phyloP scores from a whole-genome alignment of 495 filamentous ascomycete species.

The Penicillium arizonense region DNA sequence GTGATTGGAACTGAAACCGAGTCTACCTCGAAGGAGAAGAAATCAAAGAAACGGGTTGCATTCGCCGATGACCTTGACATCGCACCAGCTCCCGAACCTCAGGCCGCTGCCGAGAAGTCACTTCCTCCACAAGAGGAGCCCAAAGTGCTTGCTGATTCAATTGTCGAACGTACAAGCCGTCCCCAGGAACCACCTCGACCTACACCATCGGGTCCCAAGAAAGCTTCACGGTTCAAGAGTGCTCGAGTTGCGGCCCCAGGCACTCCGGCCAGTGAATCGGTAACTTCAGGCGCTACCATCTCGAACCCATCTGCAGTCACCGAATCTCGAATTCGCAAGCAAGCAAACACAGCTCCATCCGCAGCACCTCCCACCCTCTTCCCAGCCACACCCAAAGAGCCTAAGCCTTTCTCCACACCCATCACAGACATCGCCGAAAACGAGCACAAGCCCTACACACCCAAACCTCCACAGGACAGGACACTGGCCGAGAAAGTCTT shows the following conservation, averaged over 20 bases:
- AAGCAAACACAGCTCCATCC: constrained; percentile 18
- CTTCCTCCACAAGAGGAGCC: constrained; percentile 36
- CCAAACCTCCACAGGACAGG: constrained; percentile 53
- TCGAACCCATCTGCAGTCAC: constrained; percentile 9
- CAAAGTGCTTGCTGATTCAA: constrained; percentile 36
- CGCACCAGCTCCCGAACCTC: constrained; percentile 41
- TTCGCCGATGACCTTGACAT: constrained; percentile 79
- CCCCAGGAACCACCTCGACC: constrained; percentile 10
- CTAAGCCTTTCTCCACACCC: constrained; percentile 46
- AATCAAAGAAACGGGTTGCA: constrained; percentile 68
- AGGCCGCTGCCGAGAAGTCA: constrained; percentile 25
- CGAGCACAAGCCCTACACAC: constrained; percentile 9
- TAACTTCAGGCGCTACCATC: constrained; percentile 5
- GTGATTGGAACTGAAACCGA: constrained; percentile 7
- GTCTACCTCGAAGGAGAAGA: constrained; percentile 21
- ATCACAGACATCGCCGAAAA: constrained; percentile 34
- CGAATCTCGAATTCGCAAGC: constrained; percentile 17
- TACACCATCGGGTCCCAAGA: constrained; percentile 32
- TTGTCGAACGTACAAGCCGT: constrained; percentile 47
- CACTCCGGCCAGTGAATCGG: constrained; percentile 4
- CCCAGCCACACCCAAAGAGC: constrained; percentile 41
- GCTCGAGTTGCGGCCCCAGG: constrained; percentile 19
- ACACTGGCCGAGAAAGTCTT: constrained; percentile 59
- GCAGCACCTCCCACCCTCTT: constrained; percentile 32
- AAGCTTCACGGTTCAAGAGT: constrained; percentile 44